Evolutionary conservation across 768 basidiomycete genomes (phyloP), one percentile per base, ranked within the genome.

Genomic region (Crucibulum laeve): DNA sequence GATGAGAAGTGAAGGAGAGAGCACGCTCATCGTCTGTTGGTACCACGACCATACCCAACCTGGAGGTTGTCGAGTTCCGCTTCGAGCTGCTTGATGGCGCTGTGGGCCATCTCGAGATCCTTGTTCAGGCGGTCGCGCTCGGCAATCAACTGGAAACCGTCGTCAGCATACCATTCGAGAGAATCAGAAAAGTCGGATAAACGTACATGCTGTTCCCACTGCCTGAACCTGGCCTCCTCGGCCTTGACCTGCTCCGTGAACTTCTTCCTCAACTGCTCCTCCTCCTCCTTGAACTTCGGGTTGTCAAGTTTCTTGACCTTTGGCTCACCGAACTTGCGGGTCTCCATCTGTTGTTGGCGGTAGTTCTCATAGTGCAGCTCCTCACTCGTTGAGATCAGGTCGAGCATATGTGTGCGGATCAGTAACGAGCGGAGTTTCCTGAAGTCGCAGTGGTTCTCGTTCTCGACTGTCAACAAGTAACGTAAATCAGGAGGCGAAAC

Each of bases 161-260:
- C 43, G 50, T 47, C 30, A 47, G 46, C 26, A 32, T 26, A 44
- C 30, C 4, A 13, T 32, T 4, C 43, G 40, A 34, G 32, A 19
- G 46, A 39, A 48, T 25, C 39, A 14, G 36, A 24, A 32, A 42
- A 14, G 45, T 26, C 23, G 42, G 15, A 32, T 7, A 45, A 25
- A 76, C 87, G 56, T 62, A 94, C 91, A 67, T 96, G 92, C 69
- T 95, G 91, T 64, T 98, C 96, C 96, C 96, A 99, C 55, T 97
- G 93, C 63, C 96, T 83, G 79, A 99, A 99, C 48, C 96, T 77
- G 10, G 89, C 79, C 62, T 99, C 96, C 73, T 99, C 96, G 45
- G 91, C 76, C 75, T 99, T 99, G 78, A 99, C 96, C 72, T 99
- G 96, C 68, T 99, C 96, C 23, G 96, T 99, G 70, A 99, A 99